Evolutionary conservation across 2,329 filamentous ascomycete species (phyloP), one percentile per base, ranked within the genome.

Genomic region (Apiospora hydei): DNA sequence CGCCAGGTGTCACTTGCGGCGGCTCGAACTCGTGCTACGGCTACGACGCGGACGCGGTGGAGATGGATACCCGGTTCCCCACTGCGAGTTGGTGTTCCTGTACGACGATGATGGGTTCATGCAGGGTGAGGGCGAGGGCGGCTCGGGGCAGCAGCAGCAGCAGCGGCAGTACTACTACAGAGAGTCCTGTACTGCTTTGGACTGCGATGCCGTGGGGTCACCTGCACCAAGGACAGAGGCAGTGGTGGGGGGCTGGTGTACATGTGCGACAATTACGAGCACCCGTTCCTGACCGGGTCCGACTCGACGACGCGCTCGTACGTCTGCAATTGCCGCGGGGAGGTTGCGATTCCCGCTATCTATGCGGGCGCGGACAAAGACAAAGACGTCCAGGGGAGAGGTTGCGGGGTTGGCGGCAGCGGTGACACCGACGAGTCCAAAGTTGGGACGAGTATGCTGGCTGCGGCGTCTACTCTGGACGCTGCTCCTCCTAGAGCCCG

Each of bases 231-330:
- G 14, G 2, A 3, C 16, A 30, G 10, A 26, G 26, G 51, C 14
- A 4, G 51, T 14, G 49, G 11, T 26, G 16, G 47, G 47, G 47
- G 21, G 21, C 30, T n/a, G 7, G 16, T 61, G 5, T 61, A 61
- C 53, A 61, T 7, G 6, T 61, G 53, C 53, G 53, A 61, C 30
- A 61, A 61, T 16, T 38, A 61, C 26, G 53, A 61, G 16, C 53
- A 61, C 16, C 6, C 8, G 3, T 34, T 16, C 26, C 53, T 10
- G 16, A 38, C 18, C 53, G 53, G 6, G 8, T 34, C 53, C 30
- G 30, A 38, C 7, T 34, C 30, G 26, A 21, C 30, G 7, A 34
- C 30, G 7, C 14, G 34, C 16, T 21, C 53, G 6, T 61, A 61
- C 30, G 53, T 61, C 16, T 61, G 53, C 30, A 61, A 38, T 7